Evolutionary conservation across 768 basidiomycete species (phyloP).

Genomic region (Tubosaeta sp.): DNA sequence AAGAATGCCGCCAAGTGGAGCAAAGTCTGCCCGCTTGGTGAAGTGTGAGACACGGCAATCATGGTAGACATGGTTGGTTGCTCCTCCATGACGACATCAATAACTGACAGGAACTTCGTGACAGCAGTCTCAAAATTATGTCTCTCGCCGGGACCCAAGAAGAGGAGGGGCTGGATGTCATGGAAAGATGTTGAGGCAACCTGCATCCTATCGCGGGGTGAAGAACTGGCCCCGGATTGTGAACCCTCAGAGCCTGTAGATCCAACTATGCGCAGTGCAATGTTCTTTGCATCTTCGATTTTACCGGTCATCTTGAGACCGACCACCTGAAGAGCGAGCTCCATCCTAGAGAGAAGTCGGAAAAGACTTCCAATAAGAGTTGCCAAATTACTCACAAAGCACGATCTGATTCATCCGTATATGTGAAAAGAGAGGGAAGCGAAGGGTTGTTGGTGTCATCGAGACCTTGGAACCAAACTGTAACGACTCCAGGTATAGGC

Average conservation of each 20-base stretch:
- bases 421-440: conserved; percentile 73
- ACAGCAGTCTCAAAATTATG: conserved; percentile 72
- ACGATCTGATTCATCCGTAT: conserved; percentile 85
- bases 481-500: conserved; percentile 75
- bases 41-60: conserved; percentile 66
- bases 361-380: conserved; percentile 7
- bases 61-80: conserved; percentile 38
- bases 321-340: conserved; percentile 90
- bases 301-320: conserved; percentile 96
- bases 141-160: conserved; percentile 49
- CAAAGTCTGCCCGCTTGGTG: conserved; percentile 75
- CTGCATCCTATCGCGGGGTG: conserved; percentile 49
- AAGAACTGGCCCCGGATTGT: conserved; percentile 29
- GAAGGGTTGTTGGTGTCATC: conserved; percentile 52
- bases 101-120: conserved; percentile 72
- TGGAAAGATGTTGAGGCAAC: conserved; percentile 42
- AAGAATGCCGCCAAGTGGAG: conserved; percentile 85
- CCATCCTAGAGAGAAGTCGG: conserved; percentile 60
- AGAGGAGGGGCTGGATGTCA: conserved; percentile 55
- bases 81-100: conserved; percentile 59
- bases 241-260: conserved; percentile 54
- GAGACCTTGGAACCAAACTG: conserved; percentile 84
- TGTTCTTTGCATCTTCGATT: conserved; percentile 88
- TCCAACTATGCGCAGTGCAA: conserved; percentile 90
- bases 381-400: conserved; percentile 59